phyloP scores from a whole-genome alignment of 108 stramenopile genomes.

The Epithemia pelagica region DNA sequence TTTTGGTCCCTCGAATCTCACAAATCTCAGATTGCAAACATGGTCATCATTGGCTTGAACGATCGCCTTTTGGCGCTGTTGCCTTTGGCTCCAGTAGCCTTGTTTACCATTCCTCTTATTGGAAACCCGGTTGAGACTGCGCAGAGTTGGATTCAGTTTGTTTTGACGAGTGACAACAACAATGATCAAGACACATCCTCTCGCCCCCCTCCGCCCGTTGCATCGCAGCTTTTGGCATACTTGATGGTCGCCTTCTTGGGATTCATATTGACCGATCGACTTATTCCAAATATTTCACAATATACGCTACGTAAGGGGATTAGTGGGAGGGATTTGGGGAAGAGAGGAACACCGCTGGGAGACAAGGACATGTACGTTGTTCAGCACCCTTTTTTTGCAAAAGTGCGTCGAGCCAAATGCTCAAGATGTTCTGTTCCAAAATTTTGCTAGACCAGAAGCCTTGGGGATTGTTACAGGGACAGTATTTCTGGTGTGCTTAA shows the following conservation, averaged over 20 bases:
- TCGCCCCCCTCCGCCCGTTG: slow-evolving; percentile 23
- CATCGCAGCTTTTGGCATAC: slow-evolving; percentile 48
- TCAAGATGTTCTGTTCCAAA: background rate
- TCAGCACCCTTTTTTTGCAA: slow-evolving; percentile 12
- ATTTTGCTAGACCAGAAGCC: slow-evolving; percentile 91
- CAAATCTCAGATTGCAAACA: background rate
- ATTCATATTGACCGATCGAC: slow-evolving; percentile 25
- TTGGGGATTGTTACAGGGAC: slow-evolving; percentile 91
- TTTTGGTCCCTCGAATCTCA: too few species aligned
- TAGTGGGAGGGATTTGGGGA: slow-evolving; percentile 81
- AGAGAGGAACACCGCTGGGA: slow-evolving; percentile 59
- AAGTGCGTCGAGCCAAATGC: background rate
- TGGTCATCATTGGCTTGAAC: background rate
- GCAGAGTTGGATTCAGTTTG: background rate
- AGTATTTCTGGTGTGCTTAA: slow-evolving; percentile 85
- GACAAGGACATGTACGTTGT: slow-evolving; percentile 54
- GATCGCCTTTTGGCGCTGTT: background rate
- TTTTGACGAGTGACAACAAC: background rate
- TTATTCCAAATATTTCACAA: slow-evolving; percentile 47
- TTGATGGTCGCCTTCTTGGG: slow-evolving; percentile 30
- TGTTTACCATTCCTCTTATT: background rate
- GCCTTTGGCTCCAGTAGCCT: background rate
- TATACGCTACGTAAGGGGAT: slow-evolving; percentile 78
- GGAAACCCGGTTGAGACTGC: background rate
- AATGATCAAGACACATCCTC: background rate